Base-by-base conservation (phyloP, 2,329 filamentous ascomycete genomes). In the Pseudogymnoascus sp. region DNA sequence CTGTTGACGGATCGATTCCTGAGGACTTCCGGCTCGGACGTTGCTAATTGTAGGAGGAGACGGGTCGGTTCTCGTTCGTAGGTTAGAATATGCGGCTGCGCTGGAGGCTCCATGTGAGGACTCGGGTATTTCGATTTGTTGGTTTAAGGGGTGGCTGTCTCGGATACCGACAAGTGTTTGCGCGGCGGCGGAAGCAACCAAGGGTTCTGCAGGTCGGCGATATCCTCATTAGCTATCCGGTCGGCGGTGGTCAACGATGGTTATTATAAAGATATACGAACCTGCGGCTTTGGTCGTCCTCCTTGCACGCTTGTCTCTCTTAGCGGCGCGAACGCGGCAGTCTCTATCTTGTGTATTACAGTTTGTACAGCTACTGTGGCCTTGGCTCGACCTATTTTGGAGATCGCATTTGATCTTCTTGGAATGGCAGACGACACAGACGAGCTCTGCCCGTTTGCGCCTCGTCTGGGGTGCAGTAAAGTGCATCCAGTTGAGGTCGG, bases 321-420 rank as follows among this genome's bases (percentile, higher is more conserved):
- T 28, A 8, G 39, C 19, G n/a, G 57, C 15, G 30, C 34, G 34
- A 37, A 58, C n/a, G 26, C 57, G 19, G 18, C 67, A 63, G 26
- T 70, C 65, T 48, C 72, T 72, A 69, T 71, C 35, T 66, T 58
- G 2, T 59, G 63, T 7, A 59, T 65, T 6, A 68, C 65, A 35
- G 58, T 58, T 65, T 62, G 41, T 35, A 55, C 45, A 60, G 15
- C 45, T 35, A 41, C 33, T 12, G 13, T 35, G 57, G n/a, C 39
- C 28, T 15, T 34, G 18, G 8, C 19, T 30, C 23, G 59, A 30
- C 52, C 59, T 33, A 58, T 65, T 68, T 65, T 72, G 69, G 28
- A 72, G 61, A 61, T 72, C 69, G 28, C 71, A 73, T 35, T 72
- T 72, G 59, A 72, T 67, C 64, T 73, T 73, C 62, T 73, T 73